A percentile compares a stretch with the other conserved stretches of the same genome.
Evolutionary conservation across 2,329 filamentous ascomycete species (phyloP).

Genomic region (Stagonosporopsis rhizophila): DNA sequence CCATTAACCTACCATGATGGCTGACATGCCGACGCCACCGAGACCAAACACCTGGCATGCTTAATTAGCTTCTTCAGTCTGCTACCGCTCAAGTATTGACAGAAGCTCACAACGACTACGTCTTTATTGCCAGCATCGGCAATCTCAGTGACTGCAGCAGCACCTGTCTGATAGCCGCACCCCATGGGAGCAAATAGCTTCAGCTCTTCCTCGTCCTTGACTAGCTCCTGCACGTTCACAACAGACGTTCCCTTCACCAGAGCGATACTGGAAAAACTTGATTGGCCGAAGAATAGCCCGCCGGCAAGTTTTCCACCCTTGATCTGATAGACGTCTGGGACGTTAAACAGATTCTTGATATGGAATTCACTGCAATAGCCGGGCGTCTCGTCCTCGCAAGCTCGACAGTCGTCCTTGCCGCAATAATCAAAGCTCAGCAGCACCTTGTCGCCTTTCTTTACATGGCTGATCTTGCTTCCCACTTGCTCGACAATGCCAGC

Average conservation of each 20-base stretch:
- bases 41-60: conserved; percentile 45
- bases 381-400: conserved; percentile 55
- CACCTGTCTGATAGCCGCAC: conserved; percentile 57
- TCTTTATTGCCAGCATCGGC: conserved; percentile 46
- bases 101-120: conserved; percentile 46
- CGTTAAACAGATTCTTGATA: conserved; percentile 53
- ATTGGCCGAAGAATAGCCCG: conserved; percentile 58
- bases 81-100: too few species aligned
- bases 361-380: conserved; percentile 60
- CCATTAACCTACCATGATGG: conserved; percentile 49
- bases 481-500: conserved; percentile 58
- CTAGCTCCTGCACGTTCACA: conserved; percentile 52
- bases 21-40: conserved; percentile 56
- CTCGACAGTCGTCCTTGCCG: conserved; percentile 54
- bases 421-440: conserved; percentile 59
- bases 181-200: conserved; percentile 55
- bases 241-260: conserved; percentile 51
- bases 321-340: conserved; percentile 33
- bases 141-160: conserved; percentile 51
- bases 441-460: conserved; percentile 56
- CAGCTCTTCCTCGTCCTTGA: conserved; percentile 50
- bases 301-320: conserved; percentile 39
- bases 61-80: not conserved
- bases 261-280: conserved; percentile 52
- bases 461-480: conserved; percentile 52